phyloP scores from a whole-genome alignment of 257 asterid genomes.

The Penstemon barbatus region DNA sequence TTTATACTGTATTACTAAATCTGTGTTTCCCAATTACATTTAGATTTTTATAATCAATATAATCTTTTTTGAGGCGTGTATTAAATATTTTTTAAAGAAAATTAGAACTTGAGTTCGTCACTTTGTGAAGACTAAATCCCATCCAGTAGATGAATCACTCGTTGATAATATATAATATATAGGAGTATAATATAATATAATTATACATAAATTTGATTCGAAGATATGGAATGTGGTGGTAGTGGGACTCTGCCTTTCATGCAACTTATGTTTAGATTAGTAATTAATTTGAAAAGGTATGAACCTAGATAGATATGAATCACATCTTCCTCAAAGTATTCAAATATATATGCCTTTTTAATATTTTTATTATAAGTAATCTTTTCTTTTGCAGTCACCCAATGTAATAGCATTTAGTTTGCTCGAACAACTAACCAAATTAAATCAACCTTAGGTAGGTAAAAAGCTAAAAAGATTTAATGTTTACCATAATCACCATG shows the following conservation, averaged over 20 bases:
- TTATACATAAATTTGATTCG: constrained; percentile 14
- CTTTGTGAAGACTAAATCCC: no score
- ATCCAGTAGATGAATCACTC: not conserved
- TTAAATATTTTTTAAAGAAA: no score
- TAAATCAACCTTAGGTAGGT: constrained; percentile 8
- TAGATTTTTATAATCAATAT: no score
- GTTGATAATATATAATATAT: not conserved
- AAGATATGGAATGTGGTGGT: constrained; percentile 51
- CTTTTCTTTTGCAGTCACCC: constrained; percentile 13
- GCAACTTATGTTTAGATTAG: constrained; percentile 38
- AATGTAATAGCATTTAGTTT: not conserved
- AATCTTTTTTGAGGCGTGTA: no score
- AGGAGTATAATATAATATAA: constrained; percentile 7
- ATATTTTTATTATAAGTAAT: not conserved
- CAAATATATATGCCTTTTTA: not conserved
- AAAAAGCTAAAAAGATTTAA: constrained; percentile 19
- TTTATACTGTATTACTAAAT: no score
- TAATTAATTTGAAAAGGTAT: constrained; percentile 21
- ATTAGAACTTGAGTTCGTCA: no score
- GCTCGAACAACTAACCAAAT: not conserved
- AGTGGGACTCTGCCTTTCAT: constrained; percentile 81
- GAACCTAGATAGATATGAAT: constrained; percentile 24
- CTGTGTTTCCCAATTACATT: no score
- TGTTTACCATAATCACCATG: not conserved
- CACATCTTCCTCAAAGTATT: constrained; percentile 29